Percentiles rank a stretch among this genome's conserved stretches.
Conservation (phyloP, 495 filamentous ascomycete species). For the Hypoxylon trugodes region DNA sequence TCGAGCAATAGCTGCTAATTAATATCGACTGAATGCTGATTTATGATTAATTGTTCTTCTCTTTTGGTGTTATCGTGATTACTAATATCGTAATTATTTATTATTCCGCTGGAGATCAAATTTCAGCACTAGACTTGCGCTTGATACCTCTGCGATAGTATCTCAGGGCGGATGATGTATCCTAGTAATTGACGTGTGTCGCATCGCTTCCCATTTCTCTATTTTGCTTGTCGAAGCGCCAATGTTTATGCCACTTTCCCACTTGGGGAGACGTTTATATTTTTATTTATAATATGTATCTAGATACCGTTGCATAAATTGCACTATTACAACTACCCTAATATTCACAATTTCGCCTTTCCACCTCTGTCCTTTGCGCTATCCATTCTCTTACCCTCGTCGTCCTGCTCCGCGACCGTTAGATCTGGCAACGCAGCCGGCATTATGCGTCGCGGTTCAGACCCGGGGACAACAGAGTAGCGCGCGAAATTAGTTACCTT, state of each 20-base stretch:
- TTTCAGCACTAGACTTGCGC: too few relatives aligned
- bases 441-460: conserved; percentile 79
- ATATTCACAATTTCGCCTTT: conserved; percentile 44
- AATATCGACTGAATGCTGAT: conserved; percentile 10
- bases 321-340: neutral
- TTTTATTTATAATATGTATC: neutral
- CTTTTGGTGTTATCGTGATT: neutral
- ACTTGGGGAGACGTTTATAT: neutral
- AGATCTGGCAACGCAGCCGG: conserved; percentile 74
- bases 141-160: too few relatives aligned
- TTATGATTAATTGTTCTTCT: neutral
- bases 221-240: too few relatives aligned
- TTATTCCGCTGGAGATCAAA: neutral
- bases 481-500: conserved; percentile 76
- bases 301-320: neutral
- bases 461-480: conserved; percentile 74
- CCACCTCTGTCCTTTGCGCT: conserved; percentile 54
- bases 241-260: too few relatives aligned
- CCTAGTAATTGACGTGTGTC: too few relatives aligned
- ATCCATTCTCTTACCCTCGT: conserved; percentile 79
- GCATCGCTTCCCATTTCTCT: too few relatives aligned
- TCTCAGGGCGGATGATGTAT: too few relatives aligned
- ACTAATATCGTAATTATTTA: neutral
- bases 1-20: conserved; percentile 35
- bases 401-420: conserved; percentile 79